Evolutionary conservation across 2,329 filamentous ascomycete species (phyloP).

Genomic region (Neofusicoccum kwambonambiense): DNA sequence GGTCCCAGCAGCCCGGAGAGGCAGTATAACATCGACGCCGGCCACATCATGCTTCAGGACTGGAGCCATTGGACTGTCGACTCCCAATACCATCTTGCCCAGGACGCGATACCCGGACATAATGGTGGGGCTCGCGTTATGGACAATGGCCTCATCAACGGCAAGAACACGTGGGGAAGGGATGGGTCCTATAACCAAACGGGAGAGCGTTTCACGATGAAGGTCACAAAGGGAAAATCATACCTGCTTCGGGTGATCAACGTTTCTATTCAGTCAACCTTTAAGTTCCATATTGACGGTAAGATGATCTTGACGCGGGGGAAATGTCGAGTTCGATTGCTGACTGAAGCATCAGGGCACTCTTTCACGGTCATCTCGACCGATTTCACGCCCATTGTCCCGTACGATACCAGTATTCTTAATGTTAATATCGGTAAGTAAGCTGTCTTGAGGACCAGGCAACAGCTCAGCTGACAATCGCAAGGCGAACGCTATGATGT

Average conservation of each 20-base stretch:
- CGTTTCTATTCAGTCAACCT: conserved; percentile 41
- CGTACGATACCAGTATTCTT: conserved; percentile 38
- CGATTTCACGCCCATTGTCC: conserved; percentile 46
- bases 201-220: conserved; percentile 35
- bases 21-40: conserved; percentile 39
- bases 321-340: neutral
- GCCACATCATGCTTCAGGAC: conserved; percentile 41
- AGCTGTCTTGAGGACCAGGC: conserved; percentile 34
- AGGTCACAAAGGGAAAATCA: conserved; percentile 47
- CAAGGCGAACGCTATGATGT: conserved; percentile 41
- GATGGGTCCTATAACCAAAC: conserved; percentile 32
- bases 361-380: conserved; percentile 44
- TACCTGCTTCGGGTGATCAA: conserved; percentile 63
- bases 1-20: conserved; percentile 35
- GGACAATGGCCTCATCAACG: conserved; percentile 54
- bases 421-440: conserved; percentile 34
- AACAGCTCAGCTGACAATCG: neutral
- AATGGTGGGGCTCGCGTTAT: conserved; percentile 34
- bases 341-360: conserved; percentile 33
- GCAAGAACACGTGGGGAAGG: conserved; percentile 53
- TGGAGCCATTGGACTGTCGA: conserved; percentile 35
- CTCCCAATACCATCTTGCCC: conserved; percentile 22
- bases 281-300: conserved; percentile 44
- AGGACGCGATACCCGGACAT: conserved; percentile 30
- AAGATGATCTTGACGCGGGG: neutral